A percentile compares a stretch with the other conserved stretches of the same genome.
Evolutionary conservation across 371 early-diverging fungal species (phyloP).

Genomic region (Actinomortierella ambigua): DNA sequence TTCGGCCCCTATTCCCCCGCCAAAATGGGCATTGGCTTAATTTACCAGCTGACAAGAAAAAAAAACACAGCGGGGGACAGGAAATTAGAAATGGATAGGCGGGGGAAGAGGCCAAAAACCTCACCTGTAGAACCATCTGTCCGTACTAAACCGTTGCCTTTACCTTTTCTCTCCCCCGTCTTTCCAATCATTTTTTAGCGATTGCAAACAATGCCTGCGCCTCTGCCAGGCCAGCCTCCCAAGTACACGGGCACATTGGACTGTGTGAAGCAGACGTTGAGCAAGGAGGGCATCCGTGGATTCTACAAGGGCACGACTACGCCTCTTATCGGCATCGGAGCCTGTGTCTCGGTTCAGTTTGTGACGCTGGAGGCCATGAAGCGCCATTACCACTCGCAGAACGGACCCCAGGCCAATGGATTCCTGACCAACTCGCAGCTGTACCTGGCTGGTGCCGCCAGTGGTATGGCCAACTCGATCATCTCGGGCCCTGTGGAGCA

Average conservation of each 20-base stretch:
- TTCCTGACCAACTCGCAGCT: conserved; percentile 68
- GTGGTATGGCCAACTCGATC: conserved; percentile 83
- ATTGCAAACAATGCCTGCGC: conserved; percentile 82
- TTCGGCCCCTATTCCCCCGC: no score
- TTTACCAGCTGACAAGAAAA: neutral
- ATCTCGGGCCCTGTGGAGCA: conserved; percentile 87
- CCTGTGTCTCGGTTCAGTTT: conserved; percentile 86
- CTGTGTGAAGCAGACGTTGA: conserved; percentile 73
- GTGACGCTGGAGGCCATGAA: conserved; percentile 76
- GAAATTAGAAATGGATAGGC: no score
- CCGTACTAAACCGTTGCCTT: neutral
- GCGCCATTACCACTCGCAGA: conserved; percentile 60
- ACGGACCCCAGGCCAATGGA: conserved; percentile 50
- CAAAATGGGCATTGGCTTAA: neutral
- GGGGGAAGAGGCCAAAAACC: neutral
- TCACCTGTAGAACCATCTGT: neutral
- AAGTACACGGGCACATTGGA: conserved; percentile 75
- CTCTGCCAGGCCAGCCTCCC: conserved; percentile 56
- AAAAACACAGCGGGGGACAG: neutral
- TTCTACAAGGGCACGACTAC: conserved; percentile 85
- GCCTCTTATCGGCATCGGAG: conserved; percentile 79
- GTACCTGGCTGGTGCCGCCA: conserved; percentile 78
- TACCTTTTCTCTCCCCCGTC: neutral
- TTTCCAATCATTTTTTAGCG: conserved; percentile 52
- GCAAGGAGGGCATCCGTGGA: conserved; percentile 73